Evolutionary conservation across 768 basidiomycete genomes (phyloP).

Genomic region (Lactifluus echinatus): DNA sequence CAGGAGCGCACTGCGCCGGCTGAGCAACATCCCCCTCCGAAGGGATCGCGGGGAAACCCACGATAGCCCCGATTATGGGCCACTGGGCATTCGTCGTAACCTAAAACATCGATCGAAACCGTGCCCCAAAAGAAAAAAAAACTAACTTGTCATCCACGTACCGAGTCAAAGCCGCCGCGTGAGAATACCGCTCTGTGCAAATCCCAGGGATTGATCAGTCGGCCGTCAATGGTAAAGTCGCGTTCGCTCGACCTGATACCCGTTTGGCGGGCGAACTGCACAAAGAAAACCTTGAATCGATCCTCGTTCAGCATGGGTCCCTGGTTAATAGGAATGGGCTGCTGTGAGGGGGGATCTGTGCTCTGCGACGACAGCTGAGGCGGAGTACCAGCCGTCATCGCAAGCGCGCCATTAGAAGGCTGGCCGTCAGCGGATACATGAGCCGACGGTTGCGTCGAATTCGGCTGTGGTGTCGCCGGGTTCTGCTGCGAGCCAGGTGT

Average conservation of each 20-base stretch:
- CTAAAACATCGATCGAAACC: not conserved
- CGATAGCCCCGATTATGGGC: not conserved
- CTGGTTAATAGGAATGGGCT: not conserved
- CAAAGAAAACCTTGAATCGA: not conserved
- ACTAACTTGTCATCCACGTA: not conserved
- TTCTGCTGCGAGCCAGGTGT: too few relatives aligned
- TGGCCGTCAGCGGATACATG: constrained; percentile 1
- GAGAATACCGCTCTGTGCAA: constrained; percentile 1
- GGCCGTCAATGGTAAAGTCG: not conserved
- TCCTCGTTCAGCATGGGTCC: constrained; percentile 2
- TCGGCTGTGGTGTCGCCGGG: constrained; percentile 2
- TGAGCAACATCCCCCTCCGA: not conserved
- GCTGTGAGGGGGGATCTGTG: not conserved
- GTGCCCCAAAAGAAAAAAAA: not conserved
- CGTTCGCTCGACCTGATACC: constrained; percentile 2
- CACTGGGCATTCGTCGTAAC: constrained; percentile 8
- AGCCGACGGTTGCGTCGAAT: constrained; percentile 6
- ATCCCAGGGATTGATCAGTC: constrained; percentile 2
- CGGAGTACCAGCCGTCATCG: not conserved
- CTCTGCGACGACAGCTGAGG: constrained; percentile 5
- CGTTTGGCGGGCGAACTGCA: not conserved
- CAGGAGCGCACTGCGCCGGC: constrained; percentile 2
- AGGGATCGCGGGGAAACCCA: constrained; percentile 3
- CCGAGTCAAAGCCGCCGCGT: constrained; percentile 3
- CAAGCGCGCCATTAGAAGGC: not conserved